These are phyloP conservation scores for Aristolochia fimbriata DNA, from an alignment of 164 flowering plant species.

Conservation along the genomic window DNA sequence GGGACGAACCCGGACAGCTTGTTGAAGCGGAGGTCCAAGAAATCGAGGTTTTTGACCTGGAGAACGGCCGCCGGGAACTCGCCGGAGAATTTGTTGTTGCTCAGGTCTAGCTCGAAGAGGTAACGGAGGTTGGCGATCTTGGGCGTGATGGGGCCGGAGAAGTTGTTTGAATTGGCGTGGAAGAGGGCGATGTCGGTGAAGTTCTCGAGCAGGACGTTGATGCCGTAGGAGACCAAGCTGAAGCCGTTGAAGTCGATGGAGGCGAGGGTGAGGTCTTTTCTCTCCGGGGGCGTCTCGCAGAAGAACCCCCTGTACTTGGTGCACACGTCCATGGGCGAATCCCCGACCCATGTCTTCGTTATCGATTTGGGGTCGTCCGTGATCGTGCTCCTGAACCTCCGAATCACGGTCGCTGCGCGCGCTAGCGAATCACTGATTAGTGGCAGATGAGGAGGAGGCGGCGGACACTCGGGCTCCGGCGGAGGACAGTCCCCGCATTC, in stretches of 20 bases:
- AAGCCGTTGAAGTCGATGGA: conserved; percentile 6
- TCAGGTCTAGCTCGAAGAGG: conserved; percentile 35
- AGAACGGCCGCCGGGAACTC: conserved; percentile 24
- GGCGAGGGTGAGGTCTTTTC: background rate
- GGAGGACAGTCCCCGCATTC: background rate
- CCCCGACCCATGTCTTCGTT: background rate
- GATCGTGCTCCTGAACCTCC: background rate
- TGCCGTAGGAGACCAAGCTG: background rate
- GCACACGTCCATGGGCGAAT: background rate
- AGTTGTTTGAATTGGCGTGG: conserved; percentile 39
- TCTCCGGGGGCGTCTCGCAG: background rate
- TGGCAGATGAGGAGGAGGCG: background rate
- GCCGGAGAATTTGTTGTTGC: conserved; percentile 30
- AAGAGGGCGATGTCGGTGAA: conserved; percentile 16
- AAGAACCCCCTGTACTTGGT: conserved; percentile 1
- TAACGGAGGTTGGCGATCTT: conserved; percentile 15
- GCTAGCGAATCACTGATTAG: background rate
- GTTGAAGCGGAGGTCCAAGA: conserved; percentile 36
- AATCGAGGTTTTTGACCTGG: conserved; percentile 9
- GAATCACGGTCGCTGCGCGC: background rate
- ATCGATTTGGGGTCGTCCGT: background rate
- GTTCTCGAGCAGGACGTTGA: background rate
- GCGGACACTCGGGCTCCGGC: background rate
- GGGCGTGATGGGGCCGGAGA: conserved; percentile 14
- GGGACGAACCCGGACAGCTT: conserved; percentile 24